phyloP scores from a whole-genome alignment of 208 protist genomes.

The Wallacemonas sp. region DNA sequence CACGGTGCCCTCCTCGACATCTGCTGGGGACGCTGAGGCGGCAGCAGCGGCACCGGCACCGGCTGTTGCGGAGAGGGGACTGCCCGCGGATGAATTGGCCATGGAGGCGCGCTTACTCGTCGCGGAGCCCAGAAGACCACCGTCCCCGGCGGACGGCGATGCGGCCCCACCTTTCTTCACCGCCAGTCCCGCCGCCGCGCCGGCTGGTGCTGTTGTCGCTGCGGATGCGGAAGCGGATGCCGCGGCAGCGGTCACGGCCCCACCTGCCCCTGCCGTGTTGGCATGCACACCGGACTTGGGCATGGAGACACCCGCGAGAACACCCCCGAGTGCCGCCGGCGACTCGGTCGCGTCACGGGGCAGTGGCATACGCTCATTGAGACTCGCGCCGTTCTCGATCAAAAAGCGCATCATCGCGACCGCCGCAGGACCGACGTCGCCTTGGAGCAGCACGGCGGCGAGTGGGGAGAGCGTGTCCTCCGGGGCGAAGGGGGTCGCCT shows the following conservation, averaged over 20 bases:
- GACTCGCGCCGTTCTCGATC: slow-evolving; percentile 47
- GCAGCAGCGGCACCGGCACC: neutral
- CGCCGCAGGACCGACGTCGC: slow-evolving; percentile 31
- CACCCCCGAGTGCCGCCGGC: neutral
- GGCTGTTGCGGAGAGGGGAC: neutral
- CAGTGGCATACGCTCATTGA: slow-evolving; percentile 49
- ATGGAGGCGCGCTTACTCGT: neutral
- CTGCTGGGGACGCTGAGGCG: neutral
- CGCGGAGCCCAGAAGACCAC: no score
- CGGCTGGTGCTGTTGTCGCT: neutral
- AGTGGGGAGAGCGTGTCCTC: slow-evolving; percentile 33
- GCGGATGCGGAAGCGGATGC: neutral
- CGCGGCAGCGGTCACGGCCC: neutral
- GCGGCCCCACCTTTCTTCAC: neutral
- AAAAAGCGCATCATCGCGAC: slow-evolving; percentile 52
- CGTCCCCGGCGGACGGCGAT: neutral
- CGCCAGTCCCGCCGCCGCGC: neutral
- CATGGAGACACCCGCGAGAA: neutral
- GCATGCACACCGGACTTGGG: no score
- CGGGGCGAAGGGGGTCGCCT: slow-evolving; percentile 45
- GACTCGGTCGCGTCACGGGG: slow-evolving; percentile 15
- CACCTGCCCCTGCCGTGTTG: no score
- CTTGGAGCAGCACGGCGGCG: slow-evolving; percentile 50
- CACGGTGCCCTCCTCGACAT: slow-evolving; percentile 40
- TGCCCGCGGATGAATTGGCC: neutral